Evolutionary conservation across 352 stramenopile species (phyloP).

Genomic region (Globisporangium echinulatum): DNA sequence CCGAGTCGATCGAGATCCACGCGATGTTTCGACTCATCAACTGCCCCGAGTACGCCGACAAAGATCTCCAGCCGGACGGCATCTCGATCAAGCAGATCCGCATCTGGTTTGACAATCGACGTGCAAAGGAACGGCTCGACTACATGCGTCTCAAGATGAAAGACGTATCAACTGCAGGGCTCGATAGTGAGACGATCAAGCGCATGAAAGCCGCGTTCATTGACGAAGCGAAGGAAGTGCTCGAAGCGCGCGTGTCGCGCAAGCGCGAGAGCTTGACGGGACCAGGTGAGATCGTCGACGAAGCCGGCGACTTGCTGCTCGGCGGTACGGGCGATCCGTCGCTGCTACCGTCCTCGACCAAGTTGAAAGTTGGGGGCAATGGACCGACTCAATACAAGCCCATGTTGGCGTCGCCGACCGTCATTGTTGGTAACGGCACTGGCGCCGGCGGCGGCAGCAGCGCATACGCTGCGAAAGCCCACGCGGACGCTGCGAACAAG

Average conservation of each 20-base stretch:
- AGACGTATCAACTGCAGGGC: constrained; percentile 74
- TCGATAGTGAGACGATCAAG: constrained; percentile 82
- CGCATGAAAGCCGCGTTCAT: constrained; percentile 86
- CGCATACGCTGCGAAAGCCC: too few relatives aligned
- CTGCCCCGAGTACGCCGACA: constrained; percentile 71
- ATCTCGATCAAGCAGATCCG: constrained; percentile 86
- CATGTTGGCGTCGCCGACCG: too few relatives aligned
- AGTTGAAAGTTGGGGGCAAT: constrained; percentile 17
- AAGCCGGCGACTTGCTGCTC: constrained; percentile 67
- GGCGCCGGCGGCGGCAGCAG: too few relatives aligned
- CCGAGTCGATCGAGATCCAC: constrained; percentile 81
- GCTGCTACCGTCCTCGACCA: constrained; percentile 23
- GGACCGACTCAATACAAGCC: too few relatives aligned
- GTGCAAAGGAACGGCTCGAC: constrained; percentile 77
- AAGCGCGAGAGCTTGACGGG: constrained; percentile 73
- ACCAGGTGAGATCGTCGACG: constrained; percentile 68
- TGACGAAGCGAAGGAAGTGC: constrained; percentile 83
- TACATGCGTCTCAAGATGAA: constrained; percentile 90
- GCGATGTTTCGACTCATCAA: constrained; percentile 90
- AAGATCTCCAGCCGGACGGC: constrained; percentile 77
- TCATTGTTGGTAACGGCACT: background rate
- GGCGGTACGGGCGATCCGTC: constrained; percentile 30
- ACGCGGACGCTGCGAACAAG: background rate
- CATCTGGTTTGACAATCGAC: constrained; percentile 86
- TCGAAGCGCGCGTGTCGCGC: constrained; percentile 74